phyloP scores from a whole-genome alignment of 371 early-diverging fungal species.

The Entomophthora muscae region DNA sequence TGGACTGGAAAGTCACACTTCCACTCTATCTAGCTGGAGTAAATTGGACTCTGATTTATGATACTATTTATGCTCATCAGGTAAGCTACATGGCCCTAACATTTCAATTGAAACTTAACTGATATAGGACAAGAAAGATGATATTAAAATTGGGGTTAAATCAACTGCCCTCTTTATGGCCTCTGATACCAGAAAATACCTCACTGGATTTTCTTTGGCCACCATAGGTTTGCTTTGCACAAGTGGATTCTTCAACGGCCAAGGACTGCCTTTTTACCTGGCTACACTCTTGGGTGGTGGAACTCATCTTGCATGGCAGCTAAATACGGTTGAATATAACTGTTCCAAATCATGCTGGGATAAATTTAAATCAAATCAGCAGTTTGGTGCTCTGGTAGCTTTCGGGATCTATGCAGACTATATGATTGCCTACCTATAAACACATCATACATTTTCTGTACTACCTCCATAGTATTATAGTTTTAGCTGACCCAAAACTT shows the following conservation, averaged over 20 bases:
- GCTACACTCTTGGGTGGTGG: slow-evolving; percentile 56
- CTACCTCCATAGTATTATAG: no score
- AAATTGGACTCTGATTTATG: slow-evolving; percentile 89
- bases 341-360: slow-evolving; percentile 44
- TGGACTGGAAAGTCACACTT: slow-evolving; percentile 45
- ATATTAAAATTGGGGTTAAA: slow-evolving; percentile 68
- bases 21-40: slow-evolving; percentile 79
- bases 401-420: slow-evolving; percentile 45
- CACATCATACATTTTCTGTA: no score
- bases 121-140: slow-evolving; percentile 69
- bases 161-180: slow-evolving; percentile 84
- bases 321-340: slow-evolving; percentile 49
- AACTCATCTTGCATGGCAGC: slow-evolving; percentile 62
- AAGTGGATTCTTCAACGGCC: slow-evolving; percentile 64
- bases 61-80: slow-evolving; percentile 92
- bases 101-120: no score
- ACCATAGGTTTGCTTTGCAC: slow-evolving; percentile 46
- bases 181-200: slow-evolving; percentile 43
- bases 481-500: no score
- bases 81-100: no score
- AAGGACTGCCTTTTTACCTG: slow-evolving; percentile 47
- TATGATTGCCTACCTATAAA: neutral
- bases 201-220: slow-evolving; percentile 49
- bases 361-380: slow-evolving; percentile 54
- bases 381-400: slow-evolving; percentile 58